Base-by-base conservation (phyloP, 2,329 filamentous ascomycete genomes). In the Leptosphaerulina australis region DNA sequence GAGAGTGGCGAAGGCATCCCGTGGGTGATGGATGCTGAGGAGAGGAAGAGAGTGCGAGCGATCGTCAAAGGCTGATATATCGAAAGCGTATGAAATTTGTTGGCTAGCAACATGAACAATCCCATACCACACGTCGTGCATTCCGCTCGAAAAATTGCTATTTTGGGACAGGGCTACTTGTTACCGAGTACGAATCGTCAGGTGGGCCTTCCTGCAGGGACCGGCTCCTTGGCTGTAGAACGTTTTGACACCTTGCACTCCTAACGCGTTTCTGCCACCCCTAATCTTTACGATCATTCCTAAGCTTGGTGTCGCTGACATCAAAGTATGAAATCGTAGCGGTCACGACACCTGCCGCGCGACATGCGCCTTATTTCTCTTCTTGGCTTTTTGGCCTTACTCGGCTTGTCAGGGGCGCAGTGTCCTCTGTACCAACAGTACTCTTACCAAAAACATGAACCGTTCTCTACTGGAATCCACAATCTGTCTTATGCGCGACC, bases 11-110 rank as follows among this genome's bases (percentile, higher is more conserved):
- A 83, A 11, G 88, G 83, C 9, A 84, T 94, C 66, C 79, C 81
- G 40, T 91, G 88, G 88, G 81, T 87, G 35, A 63, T 92, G 56
- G 87, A 81, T 50, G 80, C 81, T 31, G 90, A 92, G 49, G 91
- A 96, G 76, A 84, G 88, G 69, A 80, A 79, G 58, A 83, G 84
- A 64, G 89, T 89, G 8, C 83, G 91, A 67, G 84, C 77, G 4
- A 83, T 94, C 72, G 84, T 91, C 11, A 74, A 68, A 52, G 70
- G 63, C 2, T 51, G 21, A 26, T 2, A n/a, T 20, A 5, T 12
- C 3, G 21, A 15, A 21, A 10, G 11, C 9, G 9, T 5, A 22
- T 21, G 36, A 34, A 41, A 50, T 53, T 37, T 26, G 55, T 60
- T 57, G 60, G 55, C 57, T 55, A 39, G 30, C 46, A 62, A 63